A percentile compares a stretch with the other conserved stretches of the same genome.
phyloP scores from a whole-genome alignment of 257 asterid genomes.

The Fraxinus quadrangulata region DNA sequence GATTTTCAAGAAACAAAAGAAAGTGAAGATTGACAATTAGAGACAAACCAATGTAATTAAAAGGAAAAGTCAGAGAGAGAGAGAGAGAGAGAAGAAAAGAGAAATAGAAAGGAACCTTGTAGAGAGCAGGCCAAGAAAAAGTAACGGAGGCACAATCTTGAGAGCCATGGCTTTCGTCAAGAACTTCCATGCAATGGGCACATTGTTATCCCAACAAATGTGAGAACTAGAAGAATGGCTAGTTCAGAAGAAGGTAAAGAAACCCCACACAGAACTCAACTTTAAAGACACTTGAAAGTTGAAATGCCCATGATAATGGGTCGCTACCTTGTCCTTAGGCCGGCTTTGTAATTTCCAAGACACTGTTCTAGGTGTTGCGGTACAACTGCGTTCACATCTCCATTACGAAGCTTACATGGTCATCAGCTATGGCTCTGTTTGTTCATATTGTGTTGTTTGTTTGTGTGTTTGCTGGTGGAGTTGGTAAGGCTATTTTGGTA shows the following conservation, averaged over 20 bases:
- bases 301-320: conserved; percentile 79
- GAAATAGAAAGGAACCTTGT: conserved; percentile 44
- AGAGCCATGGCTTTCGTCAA: conserved; percentile 72
- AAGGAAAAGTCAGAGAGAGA: neutral
- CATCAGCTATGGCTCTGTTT: conserved; percentile 23
- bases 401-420: conserved; percentile 34
- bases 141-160: conserved; percentile 75
- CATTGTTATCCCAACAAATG: conserved; percentile 95
- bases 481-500: too few species aligned
- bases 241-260: conserved; percentile 70
- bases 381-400: conserved; percentile 43
- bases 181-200: conserved; percentile 86
- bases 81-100: neutral
- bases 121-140: conserved; percentile 78
- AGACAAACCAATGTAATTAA: conserved; percentile 7
- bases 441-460: conserved; percentile 1
- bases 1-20: conserved; percentile 13
- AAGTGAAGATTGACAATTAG: neutral
- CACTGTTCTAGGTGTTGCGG: conserved; percentile 54
- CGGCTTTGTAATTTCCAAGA: conserved; percentile 67
- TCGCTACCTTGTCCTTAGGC: conserved; percentile 71
- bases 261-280: conserved; percentile 62
- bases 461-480: too few species aligned
- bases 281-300: conserved; percentile 52
- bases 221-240: conserved; percentile 72